These are phyloP conservation scores for Panus rudis DNA, from an alignment of 768 basidiomycete genomes.

Conservation along the genomic window DNA sequence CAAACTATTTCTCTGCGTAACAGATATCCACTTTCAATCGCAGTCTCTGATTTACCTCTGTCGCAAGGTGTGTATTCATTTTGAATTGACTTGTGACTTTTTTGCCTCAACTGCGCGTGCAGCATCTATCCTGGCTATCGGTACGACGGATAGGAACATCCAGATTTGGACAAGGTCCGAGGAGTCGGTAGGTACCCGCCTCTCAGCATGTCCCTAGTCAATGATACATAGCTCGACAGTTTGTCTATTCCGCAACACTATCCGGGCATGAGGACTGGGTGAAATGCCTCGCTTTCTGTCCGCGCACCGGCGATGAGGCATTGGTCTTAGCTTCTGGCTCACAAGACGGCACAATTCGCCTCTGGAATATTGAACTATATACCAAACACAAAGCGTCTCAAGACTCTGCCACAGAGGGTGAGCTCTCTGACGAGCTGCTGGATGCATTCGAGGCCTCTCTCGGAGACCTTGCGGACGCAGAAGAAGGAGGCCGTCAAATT, in stretches of 20 bases:
- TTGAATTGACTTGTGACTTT: background rate
- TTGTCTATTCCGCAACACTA: slow-evolving; percentile 50
- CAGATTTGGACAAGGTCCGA: slow-evolving; percentile 72
- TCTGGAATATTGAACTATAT: slow-evolving; percentile 77
- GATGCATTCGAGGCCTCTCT: slow-evolving; percentile 86
- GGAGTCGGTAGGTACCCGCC: slow-evolving; percentile 33
- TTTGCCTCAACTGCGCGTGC: background rate
- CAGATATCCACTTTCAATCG: slow-evolving; percentile 70
- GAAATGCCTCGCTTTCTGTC: slow-evolving; percentile 65
- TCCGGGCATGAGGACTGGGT: slow-evolving; percentile 97
- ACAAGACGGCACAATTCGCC: slow-evolving; percentile 87
- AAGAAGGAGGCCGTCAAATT: slow-evolving; percentile 79
- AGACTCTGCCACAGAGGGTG: slow-evolving; percentile 3
- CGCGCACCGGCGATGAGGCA: slow-evolving; percentile 26
- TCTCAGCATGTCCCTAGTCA: background rate
- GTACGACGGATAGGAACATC: slow-evolving; percentile 73
- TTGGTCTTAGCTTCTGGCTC: slow-evolving; percentile 88
- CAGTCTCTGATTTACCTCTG: slow-evolving; percentile 55
- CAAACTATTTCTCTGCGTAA: slow-evolving; percentile 41
- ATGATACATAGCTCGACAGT: slow-evolving; percentile 31
- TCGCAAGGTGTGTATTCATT: slow-evolving; percentile 45
- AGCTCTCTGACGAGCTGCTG: slow-evolving; percentile 65
- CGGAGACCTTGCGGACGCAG: slow-evolving; percentile 59
- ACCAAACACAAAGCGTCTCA: slow-evolving; percentile 20
- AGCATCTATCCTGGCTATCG: slow-evolving; percentile 73